Percentiles rank a stretch among this genome's conserved stretches.
phyloP scores from a whole-genome alignment of 805 yeast species.

The Pichia nakasei region DNA sequence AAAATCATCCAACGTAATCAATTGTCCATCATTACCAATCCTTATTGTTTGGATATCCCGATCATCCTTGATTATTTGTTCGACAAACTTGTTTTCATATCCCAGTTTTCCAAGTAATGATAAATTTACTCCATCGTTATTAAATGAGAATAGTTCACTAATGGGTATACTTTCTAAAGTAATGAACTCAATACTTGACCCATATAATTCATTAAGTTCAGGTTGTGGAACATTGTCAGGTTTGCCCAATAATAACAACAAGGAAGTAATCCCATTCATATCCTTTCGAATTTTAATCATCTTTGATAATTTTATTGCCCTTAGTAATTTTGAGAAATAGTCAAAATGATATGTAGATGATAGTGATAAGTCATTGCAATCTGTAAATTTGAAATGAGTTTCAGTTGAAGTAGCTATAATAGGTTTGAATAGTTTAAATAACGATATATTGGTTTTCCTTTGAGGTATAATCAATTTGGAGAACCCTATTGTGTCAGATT shows the following conservation, averaged over 20 bases:
- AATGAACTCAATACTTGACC: constrained; percentile 25
- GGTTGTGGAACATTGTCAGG: not conserved
- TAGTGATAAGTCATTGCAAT: constrained; percentile 19
- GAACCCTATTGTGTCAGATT: constrained; percentile 59
- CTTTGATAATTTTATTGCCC: constrained; percentile 41
- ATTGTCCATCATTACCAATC: constrained; percentile 21
- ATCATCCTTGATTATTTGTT: constrained; percentile 27
- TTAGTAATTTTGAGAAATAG: constrained; percentile 38
- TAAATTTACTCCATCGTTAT: not conserved
- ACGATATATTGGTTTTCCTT: constrained; percentile 53
- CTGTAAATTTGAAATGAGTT: constrained; percentile 6
- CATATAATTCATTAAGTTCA: constrained; percentile 11
- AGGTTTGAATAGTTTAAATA: constrained; percentile 34
- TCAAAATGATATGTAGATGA: constrained; percentile 44
- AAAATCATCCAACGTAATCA: constrained; percentile 25
- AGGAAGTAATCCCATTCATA: constrained; percentile 32
- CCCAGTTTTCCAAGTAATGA: constrained; percentile 12
- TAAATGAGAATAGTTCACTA: constrained; percentile 13
- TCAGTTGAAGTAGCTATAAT: not conserved
- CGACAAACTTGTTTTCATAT: constrained; percentile 21
- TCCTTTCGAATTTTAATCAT: constrained; percentile 50
- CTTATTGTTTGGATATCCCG: constrained; percentile 23
- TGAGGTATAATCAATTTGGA: constrained; percentile 61
- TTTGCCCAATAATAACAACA: constrained; percentile 21
- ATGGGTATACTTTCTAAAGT: constrained; percentile 22